A percentile compares a stretch with the other conserved stretches of the same genome.
phyloP scores from a whole-genome alignment of 345 rosid genomes.

The Citrus mangshanensis region DNA sequence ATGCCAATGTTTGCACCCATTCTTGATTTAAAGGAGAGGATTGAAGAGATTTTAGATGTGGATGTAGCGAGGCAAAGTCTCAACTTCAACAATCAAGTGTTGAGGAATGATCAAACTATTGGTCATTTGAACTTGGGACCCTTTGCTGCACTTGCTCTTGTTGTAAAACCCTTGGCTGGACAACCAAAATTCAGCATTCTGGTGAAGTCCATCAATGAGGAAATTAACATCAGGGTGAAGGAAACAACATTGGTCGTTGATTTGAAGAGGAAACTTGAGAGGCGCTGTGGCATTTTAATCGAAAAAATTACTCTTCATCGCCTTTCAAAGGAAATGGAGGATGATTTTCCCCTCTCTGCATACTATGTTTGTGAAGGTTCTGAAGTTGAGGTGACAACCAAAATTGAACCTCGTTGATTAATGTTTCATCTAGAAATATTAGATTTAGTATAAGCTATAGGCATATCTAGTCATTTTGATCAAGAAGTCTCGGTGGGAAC shows the following conservation, averaged over 20 bases:
- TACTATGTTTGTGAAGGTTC: conserved; percentile 8
- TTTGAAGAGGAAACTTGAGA: conserved; percentile 2
- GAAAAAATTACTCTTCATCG: background rate
- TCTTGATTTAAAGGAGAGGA: background rate
- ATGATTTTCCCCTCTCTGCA: background rate
- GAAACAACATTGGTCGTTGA: background rate
- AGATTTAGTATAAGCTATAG: too few species aligned
- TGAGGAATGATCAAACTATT: background rate
- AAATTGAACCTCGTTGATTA: background rate
- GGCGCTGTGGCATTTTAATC: background rate
- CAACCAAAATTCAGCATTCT: background rate
- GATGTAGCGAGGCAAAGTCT: background rate
- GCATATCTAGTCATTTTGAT: too few species aligned
- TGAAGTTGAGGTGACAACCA: background rate
- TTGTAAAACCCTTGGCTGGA: background rate
- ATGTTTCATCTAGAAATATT: background rate
- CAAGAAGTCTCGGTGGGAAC: too few species aligned
- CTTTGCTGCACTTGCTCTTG: background rate
- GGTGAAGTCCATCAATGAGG: background rate
- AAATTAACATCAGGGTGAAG: background rate
- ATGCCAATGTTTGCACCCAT: background rate
- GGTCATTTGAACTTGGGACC: background rate
- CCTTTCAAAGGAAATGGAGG: background rate
- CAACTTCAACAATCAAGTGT: background rate
- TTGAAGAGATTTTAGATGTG: background rate